phyloP scores from a whole-genome alignment of 306 rosid species.

The Castanea mollissima region DNA sequence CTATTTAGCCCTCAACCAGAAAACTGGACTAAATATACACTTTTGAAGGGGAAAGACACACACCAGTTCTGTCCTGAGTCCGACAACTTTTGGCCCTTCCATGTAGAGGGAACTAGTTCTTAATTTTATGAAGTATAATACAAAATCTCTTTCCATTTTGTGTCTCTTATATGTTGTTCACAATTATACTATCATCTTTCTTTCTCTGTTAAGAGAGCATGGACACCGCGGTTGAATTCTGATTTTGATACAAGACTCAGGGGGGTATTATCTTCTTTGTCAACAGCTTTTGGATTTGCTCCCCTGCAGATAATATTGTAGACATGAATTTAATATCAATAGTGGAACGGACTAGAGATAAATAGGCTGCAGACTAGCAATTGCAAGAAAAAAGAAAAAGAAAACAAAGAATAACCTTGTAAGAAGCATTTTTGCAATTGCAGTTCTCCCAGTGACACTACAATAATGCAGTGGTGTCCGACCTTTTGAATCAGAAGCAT shows the following conservation, averaged over 20 bases:
- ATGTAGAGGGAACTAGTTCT: slow-evolving; percentile 5
- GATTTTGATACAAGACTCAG: slow-evolving; percentile 48
- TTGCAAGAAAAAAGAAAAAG: neutral
- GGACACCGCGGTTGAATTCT: slow-evolving; percentile 33
- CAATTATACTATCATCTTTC: slow-evolving; percentile 39
- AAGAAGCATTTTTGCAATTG: slow-evolving; percentile 55
- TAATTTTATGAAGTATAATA: neutral
- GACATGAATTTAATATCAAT: neutral
- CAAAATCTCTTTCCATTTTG: slow-evolving; percentile 4
- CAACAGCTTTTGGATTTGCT: slow-evolving; percentile 45
- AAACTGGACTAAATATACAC: neutral
- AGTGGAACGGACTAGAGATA: neutral
- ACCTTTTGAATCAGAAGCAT: slow-evolving; percentile 55
- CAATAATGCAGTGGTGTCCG: slow-evolving; percentile 70
- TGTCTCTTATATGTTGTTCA: neutral
- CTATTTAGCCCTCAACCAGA: neutral
- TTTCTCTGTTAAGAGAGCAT: slow-evolving; percentile 33
- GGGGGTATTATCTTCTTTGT: slow-evolving; percentile 58
- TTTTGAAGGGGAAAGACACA: neutral
- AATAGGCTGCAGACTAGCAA: neutral
- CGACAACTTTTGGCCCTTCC: slow-evolving; percentile 12
- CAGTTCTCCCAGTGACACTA: slow-evolving; percentile 38
- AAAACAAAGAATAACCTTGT: slow-evolving; percentile 37
- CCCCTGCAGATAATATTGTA: slow-evolving; percentile 50
- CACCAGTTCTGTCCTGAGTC: slow-evolving; percentile 19